Evolutionary conservation across 176 grass and related monocot genomes (phyloP), one percentile per base, ranked within the genome.

Genomic region (Leersia perrieri): DNA sequence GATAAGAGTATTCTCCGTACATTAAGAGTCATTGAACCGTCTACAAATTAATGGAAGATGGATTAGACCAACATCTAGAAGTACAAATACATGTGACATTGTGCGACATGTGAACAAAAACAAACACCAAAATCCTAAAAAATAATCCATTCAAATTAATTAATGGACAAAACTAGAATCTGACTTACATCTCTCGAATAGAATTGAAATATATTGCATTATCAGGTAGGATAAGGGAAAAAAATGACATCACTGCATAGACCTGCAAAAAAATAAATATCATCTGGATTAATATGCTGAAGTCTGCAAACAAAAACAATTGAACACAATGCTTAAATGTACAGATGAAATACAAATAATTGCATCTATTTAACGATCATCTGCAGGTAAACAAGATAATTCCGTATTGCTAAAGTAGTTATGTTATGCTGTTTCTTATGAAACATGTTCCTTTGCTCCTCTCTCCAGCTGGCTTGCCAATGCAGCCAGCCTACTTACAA

Each of bases 201-300:
- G 96, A 95, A 74, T 91, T 90, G 51, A 99, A 99, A 80, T 93
- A 99, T 83, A 99, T 99, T 64, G 92, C 84, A 11, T 79, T 87
- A 10, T 73, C 44, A 44, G 82, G 91, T 34, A 99, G 69, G 47
- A 93, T 83, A 68, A 98, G 96, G 22, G 90, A 93, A 58, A 93
- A 70, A 71, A 99, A 99, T 22, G 96, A 99, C 96, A 99, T 99
- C 82, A 99, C 82, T 57, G 96, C 77, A 90, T 93, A 99, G 55
- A 99, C 96, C 96, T 99, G 90, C 70, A 90, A 66, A 68, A 85
- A 4, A 60, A 51, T 14, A 45, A 3, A 30, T 13, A 2, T 5
- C 1, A 3, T 61, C 11, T 60, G 55, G 14, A 13, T 72, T 73
- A 61, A 66, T 33, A 65, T 14, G 1, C 0, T 61, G 45, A 28